A percentile compares a stretch with the other conserved stretches of the same genome.
phyloP scores from a whole-genome alignment of 2,329 filamentous ascomycete genomes.

The Ophioceras dolichostomum region DNA sequence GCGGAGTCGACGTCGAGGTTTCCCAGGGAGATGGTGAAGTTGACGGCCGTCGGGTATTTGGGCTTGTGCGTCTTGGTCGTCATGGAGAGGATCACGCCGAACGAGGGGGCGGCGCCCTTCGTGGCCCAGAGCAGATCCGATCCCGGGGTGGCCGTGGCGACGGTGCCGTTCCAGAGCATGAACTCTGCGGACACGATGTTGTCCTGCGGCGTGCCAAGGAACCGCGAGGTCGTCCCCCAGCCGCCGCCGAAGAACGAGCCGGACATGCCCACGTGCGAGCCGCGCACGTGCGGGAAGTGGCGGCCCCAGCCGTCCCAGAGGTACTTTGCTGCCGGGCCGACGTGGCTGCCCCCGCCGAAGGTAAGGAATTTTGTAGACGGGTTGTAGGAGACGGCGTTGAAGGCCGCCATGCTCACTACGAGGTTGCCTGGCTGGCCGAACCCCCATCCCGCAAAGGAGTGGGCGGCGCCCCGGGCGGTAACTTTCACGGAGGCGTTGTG shows the following conservation, averaged over 20 bases:
- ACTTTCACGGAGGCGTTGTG: neutral
- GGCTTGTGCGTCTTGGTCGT: neutral
- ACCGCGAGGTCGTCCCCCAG: neutral
- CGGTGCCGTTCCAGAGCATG: neutral
- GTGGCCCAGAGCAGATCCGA: neutral
- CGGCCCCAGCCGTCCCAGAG: neutral
- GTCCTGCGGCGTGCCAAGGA: neutral
- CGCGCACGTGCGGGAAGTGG: constrained; percentile 1
- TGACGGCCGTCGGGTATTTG: neutral
- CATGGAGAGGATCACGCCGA: neutral
- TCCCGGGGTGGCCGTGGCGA: neutral
- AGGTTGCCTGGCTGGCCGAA: neutral
- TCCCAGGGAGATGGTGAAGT: neutral
- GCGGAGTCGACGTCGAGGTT: neutral
- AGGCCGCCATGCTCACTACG: neutral
- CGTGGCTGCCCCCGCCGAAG: neutral
- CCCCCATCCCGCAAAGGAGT: neutral
- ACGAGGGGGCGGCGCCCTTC: neutral
- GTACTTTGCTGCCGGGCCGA: neutral
- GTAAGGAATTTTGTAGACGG: neutral
- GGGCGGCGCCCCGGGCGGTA: neutral
- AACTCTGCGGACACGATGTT: neutral
- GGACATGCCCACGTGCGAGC: neutral
- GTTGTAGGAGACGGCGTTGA: neutral
- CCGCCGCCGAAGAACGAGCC: neutral